Base-by-base conservation (phyloP, 2,329 filamentous ascomycete genomes). In the Pseudocercospora crystallina region DNA sequence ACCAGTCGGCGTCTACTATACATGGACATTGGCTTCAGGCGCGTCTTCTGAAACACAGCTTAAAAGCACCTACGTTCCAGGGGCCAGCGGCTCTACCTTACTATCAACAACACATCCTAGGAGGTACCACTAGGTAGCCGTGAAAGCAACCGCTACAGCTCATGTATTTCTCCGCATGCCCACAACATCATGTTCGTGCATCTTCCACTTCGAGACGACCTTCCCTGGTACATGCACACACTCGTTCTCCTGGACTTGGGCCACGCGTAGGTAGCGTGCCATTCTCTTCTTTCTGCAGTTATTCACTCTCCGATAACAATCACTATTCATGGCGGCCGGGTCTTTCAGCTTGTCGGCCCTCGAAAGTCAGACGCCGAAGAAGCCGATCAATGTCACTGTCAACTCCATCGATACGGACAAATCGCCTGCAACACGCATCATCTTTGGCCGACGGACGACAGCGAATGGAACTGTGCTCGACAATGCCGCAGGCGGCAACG, bases 391-490 rank as follows among this genome's bases (percentile, higher is more conserved):
- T 14, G 30, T 58, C 12, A 53, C 56, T 12, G 40, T 60, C 34
- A 51, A 46, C 13, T 56, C 55, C 13, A 32, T 58, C 26, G 58
- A 57, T 33, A 43, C 47, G 5, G 45, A 49, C 17, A 49, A 52
- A 11, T n/a, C n/a, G n/a, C 26, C 40, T 9, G 31, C 40, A 13
- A n/a, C 14, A 35, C 49, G 59, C 10, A 56, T 58, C 9, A 47
- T 62, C 17, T 52, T 56, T 29, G 57, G 60, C 29, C 48, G 56
- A 41, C 29, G 60, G 36, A 56, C 53, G 46, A 61, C 58, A 10
- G 53, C 56, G 26, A 42, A 30, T 10, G 50, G 54, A 29, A 52
- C 39, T 31, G 45, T 51, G 8, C 39, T 51, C 13, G 46, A 43
- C 14, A 52, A 45, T 9, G 35, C 42, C 29, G n/a, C n/a, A n/a